Evolutionary conservation across 2,329 filamentous ascomycete genomes (phyloP).

Genomic region (Diatrype stigma): DNA sequence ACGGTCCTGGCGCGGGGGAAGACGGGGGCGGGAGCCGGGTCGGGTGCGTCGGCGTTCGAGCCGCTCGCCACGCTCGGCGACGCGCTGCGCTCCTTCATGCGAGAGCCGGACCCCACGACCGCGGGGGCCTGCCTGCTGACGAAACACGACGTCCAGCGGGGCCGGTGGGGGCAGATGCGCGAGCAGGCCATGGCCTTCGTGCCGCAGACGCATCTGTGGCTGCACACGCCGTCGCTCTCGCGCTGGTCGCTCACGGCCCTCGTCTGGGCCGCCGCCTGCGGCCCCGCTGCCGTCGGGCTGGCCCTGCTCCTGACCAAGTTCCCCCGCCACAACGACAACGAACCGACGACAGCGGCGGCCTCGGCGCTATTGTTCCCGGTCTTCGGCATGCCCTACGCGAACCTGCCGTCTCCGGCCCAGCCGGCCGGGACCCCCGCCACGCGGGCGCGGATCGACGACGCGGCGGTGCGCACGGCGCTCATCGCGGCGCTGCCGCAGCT

Average conservation of each 20-base stretch:
- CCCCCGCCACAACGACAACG: slow-evolving; percentile 33
- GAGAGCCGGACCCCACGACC: slow-evolving; percentile 23
- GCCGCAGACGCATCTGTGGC: slow-evolving; percentile 39
- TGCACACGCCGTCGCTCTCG: slow-evolving; percentile 35
- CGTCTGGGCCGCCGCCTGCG: slow-evolving; percentile 35
- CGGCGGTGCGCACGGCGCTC: slow-evolving; percentile 28
- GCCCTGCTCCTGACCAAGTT: slow-evolving; percentile 25
- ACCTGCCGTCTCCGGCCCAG: slow-evolving; percentile 12
- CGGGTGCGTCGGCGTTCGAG: slow-evolving; percentile 23
- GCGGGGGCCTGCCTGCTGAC: slow-evolving; percentile 41
- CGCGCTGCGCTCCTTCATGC: slow-evolving; percentile 27
- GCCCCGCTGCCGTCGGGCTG: slow-evolving; percentile 36
- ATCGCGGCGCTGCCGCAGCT: slow-evolving; percentile 46
- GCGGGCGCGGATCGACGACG: slow-evolving; percentile 35
- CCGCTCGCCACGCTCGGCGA: slow-evolving; percentile 30
- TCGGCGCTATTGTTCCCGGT: slow-evolving; percentile 34
- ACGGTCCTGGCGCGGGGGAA: slow-evolving; percentile 18
- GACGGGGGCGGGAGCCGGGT: too few relatives aligned
- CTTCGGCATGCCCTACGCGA: slow-evolving; percentile 4
- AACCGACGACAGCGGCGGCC: slow-evolving; percentile 33
- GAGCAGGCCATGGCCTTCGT: slow-evolving; percentile 33
- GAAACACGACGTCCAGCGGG: slow-evolving; percentile 40
- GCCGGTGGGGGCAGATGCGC: slow-evolving; percentile 31
- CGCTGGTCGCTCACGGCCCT: slow-evolving; percentile 39
- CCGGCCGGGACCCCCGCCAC: slow-evolving; percentile 13